Evolutionary conservation across 495 filamentous ascomycete species (phyloP), one percentile per base, ranked within the genome.

Genomic region (Neurospora africana): DNA sequence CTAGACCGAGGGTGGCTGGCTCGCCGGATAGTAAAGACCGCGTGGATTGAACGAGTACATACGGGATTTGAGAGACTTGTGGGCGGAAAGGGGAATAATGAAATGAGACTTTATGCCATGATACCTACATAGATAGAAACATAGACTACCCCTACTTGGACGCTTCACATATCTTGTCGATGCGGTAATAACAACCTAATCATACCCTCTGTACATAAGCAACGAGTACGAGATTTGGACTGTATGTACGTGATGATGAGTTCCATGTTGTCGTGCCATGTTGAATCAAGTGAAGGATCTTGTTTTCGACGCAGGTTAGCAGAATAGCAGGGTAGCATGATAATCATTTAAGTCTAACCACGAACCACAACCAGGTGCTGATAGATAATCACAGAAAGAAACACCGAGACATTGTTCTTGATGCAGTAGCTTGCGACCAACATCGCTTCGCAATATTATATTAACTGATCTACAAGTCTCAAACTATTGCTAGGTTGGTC

Each of bases 1-100:
- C 75, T 1, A 53, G 70, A 61, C 75, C 76, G 10, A 36, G 74
- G 30, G 15, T 65, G 53, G 53, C 23, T 21, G 33, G 23, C 2
- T 68, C 58, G 13, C 61, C 44, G 68, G 40, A 35, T 69, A 76
- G 74, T 69, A 81, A 81, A 70, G 78, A 76, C 68, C 78, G 77
- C 9, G 68, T 78, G n/a, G 78, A 81, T 40, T 81, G 70, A 74
- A 65, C 6, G 27, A 13, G 11, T 23, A 19, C 8, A 10, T 9
- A 9, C 9, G 1, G 21, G 19, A 8, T n/a, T 53, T 47, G 44
- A 21, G 5, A 15, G 27, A 17, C 53, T 15, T 6, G 9, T 35
- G 6, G 27, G 53, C 36, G 27, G 30, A 9, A 19, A 35, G 1
- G 23, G 23, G 13, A 15, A 30, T 61, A 30, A 61, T 61, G 44